Conservation (phyloP, 805 yeast species). For the Pichia deserticola region DNA sequence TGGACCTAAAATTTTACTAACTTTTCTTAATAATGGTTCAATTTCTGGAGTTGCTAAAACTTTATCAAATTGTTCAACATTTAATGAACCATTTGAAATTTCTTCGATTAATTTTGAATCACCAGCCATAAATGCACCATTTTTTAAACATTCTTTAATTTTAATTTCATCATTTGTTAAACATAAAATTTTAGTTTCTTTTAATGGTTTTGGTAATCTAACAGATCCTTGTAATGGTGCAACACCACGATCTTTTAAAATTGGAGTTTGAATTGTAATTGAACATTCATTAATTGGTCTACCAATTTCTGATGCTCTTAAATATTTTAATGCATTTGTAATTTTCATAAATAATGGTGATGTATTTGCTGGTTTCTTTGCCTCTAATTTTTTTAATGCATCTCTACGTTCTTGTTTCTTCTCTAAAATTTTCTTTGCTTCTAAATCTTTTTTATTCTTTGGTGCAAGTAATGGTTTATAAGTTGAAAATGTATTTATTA, state of each 20-base stretch:
- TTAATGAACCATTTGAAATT: constrained; percentile 46
- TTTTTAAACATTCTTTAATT: constrained; percentile 43
- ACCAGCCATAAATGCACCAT: constrained; percentile 64
- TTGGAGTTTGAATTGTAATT: constrained; percentile 53
- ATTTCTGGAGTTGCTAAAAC: constrained; percentile 84
- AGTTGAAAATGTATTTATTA: background rate
- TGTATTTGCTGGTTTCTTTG: constrained; percentile 35
- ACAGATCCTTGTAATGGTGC: constrained; percentile 68
- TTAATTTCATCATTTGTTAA: constrained; percentile 54
- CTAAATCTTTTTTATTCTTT: constrained; percentile 22
- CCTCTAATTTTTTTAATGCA: constrained; percentile 24
- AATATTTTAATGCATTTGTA: constrained; percentile 63
- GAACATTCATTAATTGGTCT: constrained; percentile 65
- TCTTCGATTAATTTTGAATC: constrained; percentile 61
- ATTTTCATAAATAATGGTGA: constrained; percentile 67
- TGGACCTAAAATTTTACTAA: constrained; percentile 84
- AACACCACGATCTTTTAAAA: constrained; percentile 71
- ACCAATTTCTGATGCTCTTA: constrained; percentile 90
- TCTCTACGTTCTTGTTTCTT: constrained; percentile 21
- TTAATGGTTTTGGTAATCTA: constrained; percentile 64
- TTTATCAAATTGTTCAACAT: constrained; percentile 46
- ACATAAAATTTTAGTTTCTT: constrained; percentile 56
- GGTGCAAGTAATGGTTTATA: constrained; percentile 14
- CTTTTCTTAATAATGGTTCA: constrained; percentile 47
- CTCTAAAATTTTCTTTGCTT: constrained; percentile 21